These are phyloP conservation scores for Prunus fruticosa DNA, from an alignment of 306 rosid species.

Conservation along the genomic window DNA sequence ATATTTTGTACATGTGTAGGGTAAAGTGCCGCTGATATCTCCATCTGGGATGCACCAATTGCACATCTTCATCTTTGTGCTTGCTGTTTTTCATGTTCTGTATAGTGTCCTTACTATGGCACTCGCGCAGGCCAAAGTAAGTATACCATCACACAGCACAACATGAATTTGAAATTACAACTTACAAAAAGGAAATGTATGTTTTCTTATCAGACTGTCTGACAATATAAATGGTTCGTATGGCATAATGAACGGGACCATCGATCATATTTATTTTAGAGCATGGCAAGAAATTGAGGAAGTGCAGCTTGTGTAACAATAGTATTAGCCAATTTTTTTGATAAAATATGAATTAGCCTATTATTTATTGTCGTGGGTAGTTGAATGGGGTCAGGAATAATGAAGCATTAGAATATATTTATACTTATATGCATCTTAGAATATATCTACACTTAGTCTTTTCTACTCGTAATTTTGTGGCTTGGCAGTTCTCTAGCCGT, in stretches of 20 bases:
- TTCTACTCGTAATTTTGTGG: not conserved
- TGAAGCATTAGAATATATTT: too few relatives aligned
- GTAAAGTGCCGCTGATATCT: conserved; percentile 52
- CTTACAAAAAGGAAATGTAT: too few relatives aligned
- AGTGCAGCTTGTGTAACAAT: not conserved
- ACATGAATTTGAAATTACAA: too few relatives aligned
- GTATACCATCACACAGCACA: not conserved
- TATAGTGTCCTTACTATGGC: conserved; percentile 53
- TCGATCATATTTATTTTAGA: too few relatives aligned
- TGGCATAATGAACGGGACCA: too few relatives aligned
- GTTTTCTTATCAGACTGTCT: too few relatives aligned
- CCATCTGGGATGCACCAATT: conserved; percentile 52
- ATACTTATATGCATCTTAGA: not conserved
- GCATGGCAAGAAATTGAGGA: too few relatives aligned
- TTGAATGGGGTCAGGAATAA: not conserved
- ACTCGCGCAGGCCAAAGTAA: conserved; percentile 57
- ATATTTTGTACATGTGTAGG: conserved; percentile 23
- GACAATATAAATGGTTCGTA: too few relatives aligned
- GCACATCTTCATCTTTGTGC: conserved; percentile 63
- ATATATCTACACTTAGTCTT: not conserved
- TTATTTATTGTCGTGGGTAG: not conserved
- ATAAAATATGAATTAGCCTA: not conserved
- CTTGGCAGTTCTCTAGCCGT: not conserved
- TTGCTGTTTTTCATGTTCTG: conserved; percentile 63
- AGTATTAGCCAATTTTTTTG: not conserved